phyloP scores from a whole-genome alignment of 2,329 filamentous ascomycete species.

The Eurotiales sp. region DNA sequence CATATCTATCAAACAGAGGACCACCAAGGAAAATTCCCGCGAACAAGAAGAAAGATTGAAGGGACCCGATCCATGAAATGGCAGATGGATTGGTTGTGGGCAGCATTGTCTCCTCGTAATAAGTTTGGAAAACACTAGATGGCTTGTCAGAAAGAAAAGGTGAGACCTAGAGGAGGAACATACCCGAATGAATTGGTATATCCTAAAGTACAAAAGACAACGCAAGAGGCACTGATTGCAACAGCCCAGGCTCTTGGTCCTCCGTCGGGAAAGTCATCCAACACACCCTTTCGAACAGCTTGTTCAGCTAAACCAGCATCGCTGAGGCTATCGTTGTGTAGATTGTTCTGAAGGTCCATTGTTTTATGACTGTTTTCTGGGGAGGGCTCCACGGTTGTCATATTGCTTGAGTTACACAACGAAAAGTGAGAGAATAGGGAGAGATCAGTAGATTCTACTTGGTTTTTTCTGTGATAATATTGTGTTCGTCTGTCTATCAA shows the following conservation, averaged over 20 bases:
- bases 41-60: conserved; percentile 30
- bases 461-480: no score
- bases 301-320: neutral
- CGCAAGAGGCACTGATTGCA: conserved; percentile 19
- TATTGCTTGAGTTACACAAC: neutral
- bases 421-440: no score
- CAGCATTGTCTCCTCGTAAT: conserved; percentile 26
- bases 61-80: conserved; percentile 32
- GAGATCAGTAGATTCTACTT: no score
- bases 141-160: neutral
- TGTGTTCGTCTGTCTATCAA: neutral
- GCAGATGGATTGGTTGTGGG: conserved; percentile 23
- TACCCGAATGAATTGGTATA: conserved; percentile 34
- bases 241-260: conserved; percentile 24
- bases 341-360: neutral
- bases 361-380: neutral
- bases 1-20: conserved; percentile 27
- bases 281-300: neutral
- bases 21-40: conserved; percentile 24
- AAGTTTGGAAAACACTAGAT: conserved; percentile 28
- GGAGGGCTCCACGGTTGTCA: neutral
- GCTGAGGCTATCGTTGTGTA: neutral
- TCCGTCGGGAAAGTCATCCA: conserved; percentile 25
- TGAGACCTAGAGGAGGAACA: neutral
- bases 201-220: conserved; percentile 34